Percentiles rank a stretch among this genome's conserved stretches.
Conservation (phyloP, 345 rosid genomes). For the Lepidium aucheri region DNA sequence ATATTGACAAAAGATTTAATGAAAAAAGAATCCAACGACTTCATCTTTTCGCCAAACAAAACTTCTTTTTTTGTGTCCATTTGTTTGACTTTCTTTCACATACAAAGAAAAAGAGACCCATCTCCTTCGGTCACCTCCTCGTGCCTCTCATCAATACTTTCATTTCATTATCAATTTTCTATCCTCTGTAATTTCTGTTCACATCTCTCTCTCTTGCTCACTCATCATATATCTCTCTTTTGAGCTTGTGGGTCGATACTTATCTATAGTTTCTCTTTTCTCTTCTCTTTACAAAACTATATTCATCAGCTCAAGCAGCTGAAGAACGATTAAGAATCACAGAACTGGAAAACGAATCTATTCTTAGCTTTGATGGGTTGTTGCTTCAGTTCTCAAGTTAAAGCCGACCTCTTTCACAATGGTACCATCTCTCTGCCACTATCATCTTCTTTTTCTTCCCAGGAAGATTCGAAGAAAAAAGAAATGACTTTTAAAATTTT, state of each 20-base stretch:
- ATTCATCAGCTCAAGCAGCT: slow-evolving; percentile 1
- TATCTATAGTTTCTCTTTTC: not conserved
- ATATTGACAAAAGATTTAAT: slow-evolving; percentile 9
- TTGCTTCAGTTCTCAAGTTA: slow-evolving; percentile 27
- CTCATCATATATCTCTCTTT: not conserved
- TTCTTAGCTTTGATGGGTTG: slow-evolving; percentile 22
- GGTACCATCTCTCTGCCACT: slow-evolving; percentile 18
- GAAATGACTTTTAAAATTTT: not conserved
- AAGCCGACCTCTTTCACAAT: slow-evolving; percentile 10
- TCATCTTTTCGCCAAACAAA: slow-evolving; percentile 8
- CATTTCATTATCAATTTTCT: slow-evolving; percentile 1
- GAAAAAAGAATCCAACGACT: slow-evolving; percentile 21
- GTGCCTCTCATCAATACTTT: slow-evolving; percentile 16
- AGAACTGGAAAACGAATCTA: not conserved
- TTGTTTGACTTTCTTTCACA: slow-evolving; percentile 23
- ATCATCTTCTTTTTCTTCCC: not conserved
- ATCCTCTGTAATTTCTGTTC: slow-evolving; percentile 5
- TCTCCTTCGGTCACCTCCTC: slow-evolving; percentile 11
- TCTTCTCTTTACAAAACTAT: not conserved
- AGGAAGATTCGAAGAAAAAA: not conserved
- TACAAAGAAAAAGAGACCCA: slow-evolving; percentile 5
- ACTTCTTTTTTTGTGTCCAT: not conserved
- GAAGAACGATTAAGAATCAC: not conserved
- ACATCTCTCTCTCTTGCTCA: slow-evolving; percentile 17
- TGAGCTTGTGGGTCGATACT: not conserved